A percentile compares a stretch with the other conserved stretches of the same genome.
Conservation (phyloP, 106 monocot species). For the Dendrobium nobile region DNA sequence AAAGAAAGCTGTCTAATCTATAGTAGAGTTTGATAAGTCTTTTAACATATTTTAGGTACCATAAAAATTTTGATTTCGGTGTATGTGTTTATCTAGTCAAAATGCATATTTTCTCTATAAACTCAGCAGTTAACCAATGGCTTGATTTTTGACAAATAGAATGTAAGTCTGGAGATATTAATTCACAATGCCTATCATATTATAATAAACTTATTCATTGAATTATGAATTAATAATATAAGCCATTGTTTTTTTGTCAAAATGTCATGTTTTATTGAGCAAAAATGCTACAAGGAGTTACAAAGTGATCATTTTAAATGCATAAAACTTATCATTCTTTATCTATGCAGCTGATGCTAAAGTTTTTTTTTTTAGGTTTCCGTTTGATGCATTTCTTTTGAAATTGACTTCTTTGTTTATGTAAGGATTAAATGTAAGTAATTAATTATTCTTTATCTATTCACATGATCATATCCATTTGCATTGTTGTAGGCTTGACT, state of each 20-base stretch:
- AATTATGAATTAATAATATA: not conserved
- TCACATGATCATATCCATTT: not conserved
- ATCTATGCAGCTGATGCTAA: no score
- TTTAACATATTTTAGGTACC: no score
- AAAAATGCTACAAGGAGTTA: slow-evolving; percentile 1
- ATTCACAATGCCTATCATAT: no score
- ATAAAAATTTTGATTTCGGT: no score
- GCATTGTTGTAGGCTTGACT: not conserved
- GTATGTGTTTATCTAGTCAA: no score
- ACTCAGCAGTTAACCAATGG: no score
- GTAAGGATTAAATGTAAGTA: slow-evolving; percentile 11
- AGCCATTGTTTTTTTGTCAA: not conserved
- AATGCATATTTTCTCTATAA: no score
- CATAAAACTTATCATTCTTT: slow-evolving; percentile 1
- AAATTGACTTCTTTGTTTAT: slow-evolving; percentile 3
- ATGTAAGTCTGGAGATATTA: no score
- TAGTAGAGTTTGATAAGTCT: no score
- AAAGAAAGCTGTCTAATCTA: no score
- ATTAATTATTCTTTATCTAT: not conserved
- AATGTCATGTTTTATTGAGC: not conserved
- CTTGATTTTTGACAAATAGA: no score
- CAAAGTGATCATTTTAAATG: not conserved
- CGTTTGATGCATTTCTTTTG: slow-evolving; percentile 3
- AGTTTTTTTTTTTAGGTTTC: no score
- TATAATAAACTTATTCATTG: not conserved